A percentile compares a stretch with the other conserved stretches of the same genome.
Conservation (phyloP, 179 eudicot species). For the Patellifolia procumbens region DNA sequence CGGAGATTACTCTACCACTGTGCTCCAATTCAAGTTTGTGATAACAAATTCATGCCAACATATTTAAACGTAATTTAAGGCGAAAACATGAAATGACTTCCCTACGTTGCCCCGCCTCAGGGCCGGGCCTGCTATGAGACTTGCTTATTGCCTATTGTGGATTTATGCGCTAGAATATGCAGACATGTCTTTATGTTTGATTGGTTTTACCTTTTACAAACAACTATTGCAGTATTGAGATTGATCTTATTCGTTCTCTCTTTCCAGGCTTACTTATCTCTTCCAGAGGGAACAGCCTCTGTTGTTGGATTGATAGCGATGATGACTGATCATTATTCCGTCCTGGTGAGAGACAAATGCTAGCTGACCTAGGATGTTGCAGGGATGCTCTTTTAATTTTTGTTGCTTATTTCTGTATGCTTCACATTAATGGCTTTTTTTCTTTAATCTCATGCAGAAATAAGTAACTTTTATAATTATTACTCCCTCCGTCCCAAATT, state of each 20-base stretch:
- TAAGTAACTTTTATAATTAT: no score
- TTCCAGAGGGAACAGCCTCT: constrained; percentile 99
- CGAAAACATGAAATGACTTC: no score
- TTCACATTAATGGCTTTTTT: neutral
- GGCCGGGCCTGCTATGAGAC: no score
- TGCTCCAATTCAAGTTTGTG: no score
- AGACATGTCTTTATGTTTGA: neutral
- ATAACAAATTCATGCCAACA: no score
- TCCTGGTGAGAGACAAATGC: constrained; percentile 57
- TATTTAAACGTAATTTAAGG: no score
- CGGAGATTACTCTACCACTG: no score
- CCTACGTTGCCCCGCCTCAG: no score
- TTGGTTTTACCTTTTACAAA: neutral
- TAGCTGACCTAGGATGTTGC: neutral
- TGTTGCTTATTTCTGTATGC: neutral
- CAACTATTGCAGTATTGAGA: neutral
- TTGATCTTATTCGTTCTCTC: constrained; percentile 11
- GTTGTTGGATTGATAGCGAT: constrained; percentile 95
- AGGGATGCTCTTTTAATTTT: neutral
- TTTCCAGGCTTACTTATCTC: constrained; percentile 93
- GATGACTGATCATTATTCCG: constrained; percentile 98
- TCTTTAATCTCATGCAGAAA: neutral
- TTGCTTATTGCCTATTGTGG: neutral
- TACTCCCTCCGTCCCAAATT: no score
- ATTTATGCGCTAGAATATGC: neutral